Evolutionary conservation across 164 flowering plant genomes (phyloP).

Genomic region (Stephania japonica): DNA sequence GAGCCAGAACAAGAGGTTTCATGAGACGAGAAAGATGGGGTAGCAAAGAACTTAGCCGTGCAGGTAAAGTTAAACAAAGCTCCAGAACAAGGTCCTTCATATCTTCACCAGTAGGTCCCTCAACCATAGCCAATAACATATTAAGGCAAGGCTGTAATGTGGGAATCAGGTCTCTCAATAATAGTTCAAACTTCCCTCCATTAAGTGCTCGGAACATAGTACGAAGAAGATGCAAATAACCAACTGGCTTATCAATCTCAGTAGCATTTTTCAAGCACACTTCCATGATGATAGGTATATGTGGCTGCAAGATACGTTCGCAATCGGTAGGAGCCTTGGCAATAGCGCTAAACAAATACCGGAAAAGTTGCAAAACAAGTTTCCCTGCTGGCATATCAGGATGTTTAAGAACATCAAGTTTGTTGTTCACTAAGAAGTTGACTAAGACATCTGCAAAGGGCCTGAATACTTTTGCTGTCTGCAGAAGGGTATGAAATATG

Average conservation of each 20-base stretch:
- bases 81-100: constrained; percentile 90
- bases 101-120: constrained; percentile 93
- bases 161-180: constrained; percentile 76
- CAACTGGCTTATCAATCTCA: constrained; percentile 89
- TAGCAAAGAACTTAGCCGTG: constrained; percentile 88
- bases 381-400: constrained; percentile 86
- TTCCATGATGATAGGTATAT: constrained; percentile 90
- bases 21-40: constrained; percentile 91
- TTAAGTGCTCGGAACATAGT: constrained; percentile 88
- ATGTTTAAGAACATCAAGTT: constrained; percentile 84
- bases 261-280: constrained; percentile 85
- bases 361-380: constrained; percentile 90
- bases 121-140: constrained; percentile 90
- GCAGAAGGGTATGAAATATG: constrained; percentile 82
- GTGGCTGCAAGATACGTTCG: constrained; percentile 94
- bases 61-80: constrained; percentile 88
- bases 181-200: constrained; percentile 88
- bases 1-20: constrained; percentile 92
- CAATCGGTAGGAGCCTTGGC: constrained; percentile 84
- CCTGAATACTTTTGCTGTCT: constrained; percentile 68
- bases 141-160: constrained; percentile 81
- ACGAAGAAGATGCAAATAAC: constrained; percentile 89
- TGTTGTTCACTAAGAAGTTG: constrained; percentile 86
- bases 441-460: constrained; percentile 95
- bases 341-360: constrained; percentile 79